Conservation (phyloP, 352 stramenopile genomes). For the Phytophthora sansomeana region DNA sequence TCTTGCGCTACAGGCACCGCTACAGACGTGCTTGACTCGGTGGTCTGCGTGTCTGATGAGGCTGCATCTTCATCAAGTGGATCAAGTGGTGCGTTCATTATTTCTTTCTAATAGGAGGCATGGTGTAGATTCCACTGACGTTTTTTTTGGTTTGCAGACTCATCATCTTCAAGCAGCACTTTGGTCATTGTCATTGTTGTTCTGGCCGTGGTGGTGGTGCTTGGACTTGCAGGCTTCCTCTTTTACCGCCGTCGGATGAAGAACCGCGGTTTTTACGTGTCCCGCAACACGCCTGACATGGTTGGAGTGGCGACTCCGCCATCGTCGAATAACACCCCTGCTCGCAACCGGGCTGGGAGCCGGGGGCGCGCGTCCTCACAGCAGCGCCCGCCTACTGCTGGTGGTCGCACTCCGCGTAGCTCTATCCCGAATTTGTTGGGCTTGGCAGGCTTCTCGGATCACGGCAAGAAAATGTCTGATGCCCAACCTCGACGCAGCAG, state of each 20-base stretch:
- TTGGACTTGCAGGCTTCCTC: conserved; percentile 55
- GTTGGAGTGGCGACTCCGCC: conserved; percentile 42
- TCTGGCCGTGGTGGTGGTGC: conserved; percentile 53
- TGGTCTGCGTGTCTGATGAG: conserved; percentile 59
- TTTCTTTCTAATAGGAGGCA: background rate
- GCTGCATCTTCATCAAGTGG: conserved; percentile 20
- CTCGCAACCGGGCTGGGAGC: conserved; percentile 35
- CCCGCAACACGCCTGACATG: conserved; percentile 41
- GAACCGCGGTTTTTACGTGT: conserved; percentile 42
- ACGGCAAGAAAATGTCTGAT: conserved; percentile 46
- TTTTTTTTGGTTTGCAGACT: conserved; percentile 22
- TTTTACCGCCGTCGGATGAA: conserved; percentile 60
- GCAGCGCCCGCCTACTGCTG: conserved; percentile 33
- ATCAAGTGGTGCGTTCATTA: conserved; percentile 21
- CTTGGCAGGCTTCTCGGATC: conserved; percentile 39
- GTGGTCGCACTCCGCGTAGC: conserved; percentile 34
- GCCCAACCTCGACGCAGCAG: conserved; percentile 44
- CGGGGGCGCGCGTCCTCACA: conserved; percentile 43
- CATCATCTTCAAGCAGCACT: conserved; percentile 47
- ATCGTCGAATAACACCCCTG: conserved; percentile 40
- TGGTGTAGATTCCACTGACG: no score
- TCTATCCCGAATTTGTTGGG: conserved; percentile 44
- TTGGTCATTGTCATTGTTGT: conserved; percentile 68
- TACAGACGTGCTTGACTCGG: conserved; percentile 53
- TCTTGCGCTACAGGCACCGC: conserved; percentile 50